A percentile compares a stretch with the other conserved stretches of the same genome.
Evolutionary conservation across 1,284 basidiomycete species (phyloP).

Genomic region (Naganishia sp.): DNA sequence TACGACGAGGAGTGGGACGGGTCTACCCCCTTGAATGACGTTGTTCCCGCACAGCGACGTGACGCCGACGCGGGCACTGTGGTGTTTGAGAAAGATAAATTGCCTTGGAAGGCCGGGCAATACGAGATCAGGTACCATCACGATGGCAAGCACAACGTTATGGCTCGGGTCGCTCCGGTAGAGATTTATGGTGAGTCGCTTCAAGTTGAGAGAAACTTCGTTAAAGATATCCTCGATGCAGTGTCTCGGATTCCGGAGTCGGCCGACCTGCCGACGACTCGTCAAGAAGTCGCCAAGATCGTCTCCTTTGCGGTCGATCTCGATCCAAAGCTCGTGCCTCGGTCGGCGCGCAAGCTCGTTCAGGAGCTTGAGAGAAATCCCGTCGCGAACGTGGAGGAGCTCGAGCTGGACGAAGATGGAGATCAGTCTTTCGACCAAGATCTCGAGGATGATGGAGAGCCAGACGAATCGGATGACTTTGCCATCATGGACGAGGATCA

Average conservation of each 20-base stretch:
- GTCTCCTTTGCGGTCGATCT: slow-evolving; percentile 84
- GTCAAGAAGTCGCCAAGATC: slow-evolving; percentile 52
- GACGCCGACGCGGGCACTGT: slow-evolving; percentile 65
- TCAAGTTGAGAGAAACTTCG: not conserved
- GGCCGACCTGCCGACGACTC: slow-evolving; percentile 31
- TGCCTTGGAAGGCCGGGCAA: slow-evolving; percentile 82
- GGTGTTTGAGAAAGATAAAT: slow-evolving; percentile 70
- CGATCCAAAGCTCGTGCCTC: slow-evolving; percentile 76
- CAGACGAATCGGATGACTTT: slow-evolving; percentile 82
- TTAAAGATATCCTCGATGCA: slow-evolving; percentile 43
- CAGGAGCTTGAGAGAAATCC: slow-evolving; percentile 6
- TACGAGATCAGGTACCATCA: slow-evolving; percentile 86
- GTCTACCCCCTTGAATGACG: slow-evolving; percentile 66
- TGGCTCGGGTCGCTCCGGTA: slow-evolving; percentile 76
- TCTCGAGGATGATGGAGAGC: slow-evolving; percentile 31
- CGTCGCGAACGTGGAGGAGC: slow-evolving; percentile 9
- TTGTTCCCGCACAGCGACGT: slow-evolving; percentile 43
- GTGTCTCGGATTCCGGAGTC: slow-evolving; percentile 52
- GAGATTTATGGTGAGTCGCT: slow-evolving; percentile 75
- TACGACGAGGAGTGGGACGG: slow-evolving; percentile 92
- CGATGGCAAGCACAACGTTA: slow-evolving; percentile 93
- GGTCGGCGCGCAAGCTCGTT: slow-evolving; percentile 55
- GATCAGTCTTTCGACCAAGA: slow-evolving; percentile 12
- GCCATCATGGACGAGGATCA: slow-evolving; percentile 87
- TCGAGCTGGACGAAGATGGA: slow-evolving; percentile 14